Evolutionary conservation across 2,329 filamentous ascomycete genomes (phyloP).

Genomic region (Teratosphaeria epicoccoides): DNA sequence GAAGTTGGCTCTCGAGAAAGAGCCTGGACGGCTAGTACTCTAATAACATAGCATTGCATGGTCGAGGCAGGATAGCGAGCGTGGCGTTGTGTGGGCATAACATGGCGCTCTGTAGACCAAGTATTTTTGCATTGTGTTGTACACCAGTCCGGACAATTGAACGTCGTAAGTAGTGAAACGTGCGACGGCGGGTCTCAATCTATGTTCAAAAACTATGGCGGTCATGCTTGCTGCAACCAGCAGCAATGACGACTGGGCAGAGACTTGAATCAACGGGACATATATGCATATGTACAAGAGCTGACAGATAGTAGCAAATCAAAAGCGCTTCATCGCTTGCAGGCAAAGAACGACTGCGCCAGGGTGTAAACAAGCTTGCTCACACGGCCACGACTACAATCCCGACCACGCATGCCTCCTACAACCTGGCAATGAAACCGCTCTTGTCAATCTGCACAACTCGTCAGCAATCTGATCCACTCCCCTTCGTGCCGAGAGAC

Average conservation of each 20-base stretch:
- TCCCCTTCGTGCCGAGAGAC: slow-evolving; percentile 7
- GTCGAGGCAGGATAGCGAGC: background rate
- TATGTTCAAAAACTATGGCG: no score
- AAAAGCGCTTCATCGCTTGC: background rate
- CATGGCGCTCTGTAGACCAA: background rate
- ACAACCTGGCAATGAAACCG: slow-evolving; percentile 1
- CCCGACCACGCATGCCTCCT: background rate
- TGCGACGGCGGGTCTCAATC: no score
- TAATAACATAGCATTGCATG: background rate
- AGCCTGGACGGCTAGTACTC: slow-evolving; percentile 63
- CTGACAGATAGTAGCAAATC: background rate
- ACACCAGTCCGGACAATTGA: background rate
- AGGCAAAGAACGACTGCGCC: background rate
- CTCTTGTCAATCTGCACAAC: slow-evolving; percentile 2
- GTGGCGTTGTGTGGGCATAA: background rate
- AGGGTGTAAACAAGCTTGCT: no score
- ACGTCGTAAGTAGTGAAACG: background rate
- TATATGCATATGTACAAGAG: background rate
- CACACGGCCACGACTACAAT: no score
- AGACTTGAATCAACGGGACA: background rate
- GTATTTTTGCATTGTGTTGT: background rate
- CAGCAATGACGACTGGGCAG: background rate
- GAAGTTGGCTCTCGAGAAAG: slow-evolving; percentile 70
- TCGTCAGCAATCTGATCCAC: background rate
- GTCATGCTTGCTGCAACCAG: background rate